Evolutionary conservation across 2,329 filamentous ascomycete species (phyloP), one percentile per base, ranked within the genome.

Genomic region (Ascocoryne sarcoides): DNA sequence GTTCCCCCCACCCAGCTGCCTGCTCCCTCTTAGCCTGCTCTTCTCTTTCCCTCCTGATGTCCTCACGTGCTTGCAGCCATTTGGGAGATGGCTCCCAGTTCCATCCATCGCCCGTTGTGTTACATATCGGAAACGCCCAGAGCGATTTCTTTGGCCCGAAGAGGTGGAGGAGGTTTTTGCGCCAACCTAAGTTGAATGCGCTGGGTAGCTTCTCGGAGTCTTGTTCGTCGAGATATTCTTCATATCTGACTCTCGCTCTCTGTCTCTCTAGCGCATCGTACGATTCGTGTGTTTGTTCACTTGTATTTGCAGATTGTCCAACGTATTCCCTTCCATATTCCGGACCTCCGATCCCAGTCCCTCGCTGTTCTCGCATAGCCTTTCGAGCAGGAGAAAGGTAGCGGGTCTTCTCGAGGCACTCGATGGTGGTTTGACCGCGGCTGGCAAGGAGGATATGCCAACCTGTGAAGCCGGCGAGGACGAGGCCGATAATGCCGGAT

Each of bases 341-440:
- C 8, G 70, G 64, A 14, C 20, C 32, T 28, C 66, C 61, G 32
- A 67, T 63, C n/a, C n/a, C n/a, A n/a, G n/a, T n/a, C n/a, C n/a
- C n/a, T 50, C 77, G 73, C 40, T 80, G 73, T 47, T 75, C 68
- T 57, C 84, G 79, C 57, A 90, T 73, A 36, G 75, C 75, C 57
- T 78, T 79, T 42, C 82, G 75, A 45, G 95, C 61, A 0, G 87
- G 86, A 8, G 84, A 87, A 5, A 95, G 73, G 63, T 98, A 98
- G 40, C 92, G 76, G 2, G 90, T 96, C 69, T 92, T 95, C 63
- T 98, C 92, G 44, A 98, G 68, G 55, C 84, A 94, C 62, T 98
- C 92, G 44, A 98, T 95, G 3, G 92, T 98, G 1, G 92, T 98
- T 63, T 93, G 80, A 3, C 86, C 87, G 18, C 75, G 74, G 39